Evolutionary conservation across 2,329 filamentous ascomycete species (phyloP).

Genomic region (Xylariaceae sp.): DNA sequence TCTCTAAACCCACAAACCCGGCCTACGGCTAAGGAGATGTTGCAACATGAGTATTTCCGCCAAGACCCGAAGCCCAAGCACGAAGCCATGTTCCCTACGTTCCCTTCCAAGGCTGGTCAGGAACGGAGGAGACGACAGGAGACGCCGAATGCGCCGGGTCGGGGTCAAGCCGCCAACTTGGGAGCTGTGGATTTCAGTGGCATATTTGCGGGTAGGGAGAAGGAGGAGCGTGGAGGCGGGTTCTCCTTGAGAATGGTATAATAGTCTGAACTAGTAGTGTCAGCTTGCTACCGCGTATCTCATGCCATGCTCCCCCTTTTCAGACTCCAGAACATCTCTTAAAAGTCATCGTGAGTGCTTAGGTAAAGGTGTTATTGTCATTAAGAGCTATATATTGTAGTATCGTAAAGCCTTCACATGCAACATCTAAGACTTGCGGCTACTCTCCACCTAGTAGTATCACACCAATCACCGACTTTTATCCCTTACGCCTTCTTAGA

Average conservation of each 20-base stretch:
- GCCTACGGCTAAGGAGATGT: slow-evolving; percentile 74
- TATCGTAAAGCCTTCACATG: slow-evolving; percentile 14
- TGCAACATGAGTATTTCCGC: slow-evolving; percentile 82
- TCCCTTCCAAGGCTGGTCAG: slow-evolving; percentile 92
- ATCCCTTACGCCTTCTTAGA: background rate
- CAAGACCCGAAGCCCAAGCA: slow-evolving; percentile 91
- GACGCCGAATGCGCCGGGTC: slow-evolving; percentile 81
- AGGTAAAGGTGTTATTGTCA: slow-evolving; percentile 23
- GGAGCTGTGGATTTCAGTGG: slow-evolving; percentile 69
- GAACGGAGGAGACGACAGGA: slow-evolving; percentile 76
- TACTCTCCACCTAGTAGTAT: background rate
- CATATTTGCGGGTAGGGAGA: slow-evolving; percentile 71
- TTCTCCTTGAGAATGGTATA: slow-evolving; percentile 69
- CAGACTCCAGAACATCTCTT: too few relatives aligned
- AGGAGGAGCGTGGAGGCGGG: slow-evolving; percentile 68
- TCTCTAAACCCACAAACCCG: slow-evolving; percentile 74
- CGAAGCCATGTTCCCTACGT: slow-evolving; percentile 93
- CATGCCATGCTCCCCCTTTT: too few relatives aligned
- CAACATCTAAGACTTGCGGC: background rate
- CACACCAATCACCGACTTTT: background rate
- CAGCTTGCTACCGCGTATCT: background rate
- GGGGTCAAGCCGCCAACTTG: slow-evolving; percentile 68
- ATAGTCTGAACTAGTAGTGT: slow-evolving; percentile 11
- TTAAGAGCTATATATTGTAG: slow-evolving; percentile 34
- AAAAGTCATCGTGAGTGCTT: background rate